Evolutionary conservation across 805 yeast species (phyloP).

Genomic region (Candida ipomoeae): DNA sequence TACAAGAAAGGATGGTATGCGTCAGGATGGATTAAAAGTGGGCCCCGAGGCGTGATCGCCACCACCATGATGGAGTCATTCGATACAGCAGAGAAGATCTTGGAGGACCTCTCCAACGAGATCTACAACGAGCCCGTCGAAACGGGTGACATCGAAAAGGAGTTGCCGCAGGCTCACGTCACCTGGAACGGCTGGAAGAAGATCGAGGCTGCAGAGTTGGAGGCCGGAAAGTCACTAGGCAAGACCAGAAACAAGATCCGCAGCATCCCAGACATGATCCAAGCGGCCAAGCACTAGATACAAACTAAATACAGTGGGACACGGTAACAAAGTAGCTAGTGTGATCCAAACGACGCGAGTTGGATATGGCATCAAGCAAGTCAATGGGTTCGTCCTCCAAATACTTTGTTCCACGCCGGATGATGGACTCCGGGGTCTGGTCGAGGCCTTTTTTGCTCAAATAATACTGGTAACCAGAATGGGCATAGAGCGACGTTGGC

Average conservation of each 20-base stretch:
- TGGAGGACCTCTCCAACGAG: slow-evolving; percentile 48
- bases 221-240: slow-evolving; percentile 44
- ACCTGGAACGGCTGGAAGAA: slow-evolving; percentile 66
- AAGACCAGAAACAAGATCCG: slow-evolving; percentile 59
- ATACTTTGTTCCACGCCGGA: slow-evolving; percentile 12
- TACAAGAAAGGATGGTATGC: slow-evolving; percentile 57
- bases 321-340: slow-evolving; percentile 15
- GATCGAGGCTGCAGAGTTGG: slow-evolving; percentile 51
- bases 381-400: slow-evolving; percentile 13
- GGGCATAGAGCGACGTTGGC: slow-evolving; percentile 41
- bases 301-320: slow-evolving; percentile 10
- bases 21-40: slow-evolving; percentile 87
- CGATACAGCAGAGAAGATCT: slow-evolving; percentile 62
- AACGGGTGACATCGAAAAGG: slow-evolving; percentile 10
- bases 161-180: slow-evolving; percentile 25
- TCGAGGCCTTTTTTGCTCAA: slow-evolving; percentile 13
- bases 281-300: slow-evolving; percentile 4
- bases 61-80: slow-evolving; percentile 84
- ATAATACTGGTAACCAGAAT: slow-evolving; percentile 50
- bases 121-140: slow-evolving; percentile 19
- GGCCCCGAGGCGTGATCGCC: slow-evolving; percentile 88
- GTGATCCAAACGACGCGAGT: slow-evolving; percentile 16
- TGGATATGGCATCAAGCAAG: slow-evolving; percentile 11
- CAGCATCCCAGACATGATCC: slow-evolving; percentile 46
- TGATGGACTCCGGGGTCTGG: slow-evolving; percentile 15